Percentiles rank a stretch among this genome's conserved stretches.
Conservation (phyloP, 345 rosid species). For the Conringia planisiliqua region DNA sequence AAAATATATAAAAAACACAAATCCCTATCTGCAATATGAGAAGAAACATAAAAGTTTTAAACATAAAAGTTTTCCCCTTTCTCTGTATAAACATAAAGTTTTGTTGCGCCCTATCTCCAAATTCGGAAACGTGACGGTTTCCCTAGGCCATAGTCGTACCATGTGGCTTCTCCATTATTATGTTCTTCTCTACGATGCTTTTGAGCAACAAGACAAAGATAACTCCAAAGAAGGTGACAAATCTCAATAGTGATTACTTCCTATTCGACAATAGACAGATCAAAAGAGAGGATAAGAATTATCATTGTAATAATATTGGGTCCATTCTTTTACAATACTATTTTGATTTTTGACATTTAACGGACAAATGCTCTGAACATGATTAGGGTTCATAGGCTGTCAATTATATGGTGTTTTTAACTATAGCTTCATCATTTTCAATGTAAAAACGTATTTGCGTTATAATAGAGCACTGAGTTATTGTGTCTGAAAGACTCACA, state of each 20-base stretch:
- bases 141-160: conserved; percentile 31
- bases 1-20: background rate
- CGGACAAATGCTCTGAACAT: conserved; percentile 28
- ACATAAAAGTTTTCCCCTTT: background rate
- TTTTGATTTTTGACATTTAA: conserved; percentile 13
- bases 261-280: conserved; percentile 39
- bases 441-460: background rate
- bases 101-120: conserved; percentile 31
- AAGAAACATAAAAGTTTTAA: conserved; percentile 28
- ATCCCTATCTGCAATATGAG: background rate
- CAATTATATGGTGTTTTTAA: conserved; percentile 13
- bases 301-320: conserved; percentile 36
- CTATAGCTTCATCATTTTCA: background rate
- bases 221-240: conserved; percentile 34
- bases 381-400: conserved; percentile 25
- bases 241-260: conserved; percentile 33
- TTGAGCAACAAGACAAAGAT: conserved; percentile 35
- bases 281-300: conserved; percentile 34
- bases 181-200: conserved; percentile 30
- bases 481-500: no score
- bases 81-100: conserved; percentile 12
- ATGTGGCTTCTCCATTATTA: conserved; percentile 39
- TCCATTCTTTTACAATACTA: conserved; percentile 21
- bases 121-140: conserved; percentile 32
- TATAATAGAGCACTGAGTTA: no score